Evolutionary conservation across 345 rosid species (phyloP), one percentile per base, ranked within the genome.

Genomic region (Rhizophora mangle): DNA sequence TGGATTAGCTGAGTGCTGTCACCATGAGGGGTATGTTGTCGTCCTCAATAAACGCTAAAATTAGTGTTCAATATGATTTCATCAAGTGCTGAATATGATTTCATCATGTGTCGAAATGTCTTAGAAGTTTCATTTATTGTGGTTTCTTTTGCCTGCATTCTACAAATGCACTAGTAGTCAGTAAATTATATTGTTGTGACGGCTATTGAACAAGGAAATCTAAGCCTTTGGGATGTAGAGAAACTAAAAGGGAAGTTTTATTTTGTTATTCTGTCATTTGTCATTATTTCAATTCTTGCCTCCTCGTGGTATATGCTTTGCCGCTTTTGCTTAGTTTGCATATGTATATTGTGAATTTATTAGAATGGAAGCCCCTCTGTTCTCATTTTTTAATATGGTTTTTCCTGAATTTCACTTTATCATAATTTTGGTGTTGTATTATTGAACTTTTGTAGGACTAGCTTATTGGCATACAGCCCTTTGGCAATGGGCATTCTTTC

Each of bases 401-500:
- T 69, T 51, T n/a, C 19, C 11, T 20, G 27, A 24, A 24, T 26
- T 15, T 4, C 31, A 39, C 60, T 26, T 61, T 9, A 6, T 70
- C 13, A 13, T 78, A 43, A 29, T 34, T 36, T 29, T 20, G 24
- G 54, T 74, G 52, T 65, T 63, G 30, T 31, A 37, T 54, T 59
- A 10, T 67, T 71, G 64, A 34, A 56, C 16, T 22, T 70, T 37
- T 71, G 21, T 54, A 82, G 87, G 75, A 74, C 84, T 68, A 69
- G 80, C 43, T 81, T 88, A 66, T 72, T 85, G 82, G 89, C 85
- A n/a, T 88, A 85, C 73, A 88, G 88, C 52, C 92, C 88, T 55
- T 69, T 88, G 59, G 92, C 85, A 21, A 88, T 88, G 89, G 89
- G 89, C 56, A 82, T 85, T 71, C 87, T 85, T 61, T 84, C 92